A percentile compares a stretch with the other conserved stretches of the same genome.
These are phyloP conservation scores for Fusarium nodosum DNA, from an alignment of 2,329 filamentous ascomycete genomes.

Conservation along the genomic window DNA sequence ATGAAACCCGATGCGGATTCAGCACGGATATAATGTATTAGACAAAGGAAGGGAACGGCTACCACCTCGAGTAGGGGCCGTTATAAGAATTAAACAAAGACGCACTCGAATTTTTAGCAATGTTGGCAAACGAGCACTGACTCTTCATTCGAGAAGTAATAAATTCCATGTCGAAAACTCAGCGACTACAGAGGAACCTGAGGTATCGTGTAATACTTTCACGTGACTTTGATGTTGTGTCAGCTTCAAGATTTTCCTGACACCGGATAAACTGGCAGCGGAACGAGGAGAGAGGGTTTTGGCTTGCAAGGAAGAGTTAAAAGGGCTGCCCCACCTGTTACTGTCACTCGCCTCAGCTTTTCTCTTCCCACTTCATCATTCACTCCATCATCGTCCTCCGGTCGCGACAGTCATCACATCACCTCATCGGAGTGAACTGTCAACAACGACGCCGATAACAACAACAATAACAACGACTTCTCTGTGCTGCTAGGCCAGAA, in stretches of 20 bases:
- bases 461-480: constrained; percentile 2
- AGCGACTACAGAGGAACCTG: background rate
- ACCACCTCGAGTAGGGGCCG: background rate
- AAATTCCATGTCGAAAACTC: background rate
- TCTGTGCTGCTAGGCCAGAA: constrained; percentile 11
- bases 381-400: constrained; percentile 42
- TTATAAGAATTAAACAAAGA: constrained; percentile 1
- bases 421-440: constrained; percentile 33
- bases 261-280: constrained; percentile 35
- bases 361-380: constrained; percentile 29
- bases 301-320: constrained; percentile 32
- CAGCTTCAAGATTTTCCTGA: constrained; percentile 19
- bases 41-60: background rate
- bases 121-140: background rate
- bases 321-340: constrained; percentile 44
- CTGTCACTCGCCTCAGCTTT: constrained; percentile 29
- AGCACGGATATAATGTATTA: constrained; percentile 23
- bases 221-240: background rate
- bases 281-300: constrained; percentile 16
- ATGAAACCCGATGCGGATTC: constrained; percentile 15
- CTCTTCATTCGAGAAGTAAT: background rate
- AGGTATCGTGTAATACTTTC: background rate
- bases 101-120: background rate
- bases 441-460: constrained; percentile 8
- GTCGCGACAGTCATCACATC: constrained; percentile 27